Conservation (phyloP, 768 basidiomycete genomes). For the Rhizopogon vinicolor region DNA sequence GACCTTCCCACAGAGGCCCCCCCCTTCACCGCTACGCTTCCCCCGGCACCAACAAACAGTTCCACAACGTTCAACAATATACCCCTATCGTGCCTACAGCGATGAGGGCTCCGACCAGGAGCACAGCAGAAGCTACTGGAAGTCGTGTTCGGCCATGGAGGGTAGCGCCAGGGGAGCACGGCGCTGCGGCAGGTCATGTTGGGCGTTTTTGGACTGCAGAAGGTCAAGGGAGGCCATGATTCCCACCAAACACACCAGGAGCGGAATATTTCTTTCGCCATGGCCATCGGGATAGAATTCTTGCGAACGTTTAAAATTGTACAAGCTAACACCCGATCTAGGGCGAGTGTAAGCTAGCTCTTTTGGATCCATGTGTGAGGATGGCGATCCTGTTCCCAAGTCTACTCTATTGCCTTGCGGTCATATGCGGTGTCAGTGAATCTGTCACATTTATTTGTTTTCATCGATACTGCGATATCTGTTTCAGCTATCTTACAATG, state of each 20-base stretch:
- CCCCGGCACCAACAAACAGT: not conserved
- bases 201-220: no score
- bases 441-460: not conserved
- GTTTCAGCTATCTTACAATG: not conserved
- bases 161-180: no score
- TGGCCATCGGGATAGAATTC: not conserved
- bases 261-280: not conserved
- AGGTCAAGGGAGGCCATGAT: no score
- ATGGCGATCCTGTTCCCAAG: not conserved
- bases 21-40: not conserved
- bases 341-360: not conserved
- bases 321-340: not conserved
- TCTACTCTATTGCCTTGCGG: not conserved
- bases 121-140: not conserved
- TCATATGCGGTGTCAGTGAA: not conserved
- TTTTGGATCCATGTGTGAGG: not conserved
- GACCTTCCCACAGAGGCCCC: not conserved
- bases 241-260: not conserved
- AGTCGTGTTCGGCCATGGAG: no score
- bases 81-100: not conserved
- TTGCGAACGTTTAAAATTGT: not conserved
- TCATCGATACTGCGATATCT: no score
- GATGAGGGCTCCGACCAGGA: not conserved
- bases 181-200: not conserved
- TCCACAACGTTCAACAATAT: not conserved